These are phyloP conservation scores for Nannochloropsis gaditana DNA, from an alignment of 108 stramenopile genomes.

Conservation along the genomic window DNA sequence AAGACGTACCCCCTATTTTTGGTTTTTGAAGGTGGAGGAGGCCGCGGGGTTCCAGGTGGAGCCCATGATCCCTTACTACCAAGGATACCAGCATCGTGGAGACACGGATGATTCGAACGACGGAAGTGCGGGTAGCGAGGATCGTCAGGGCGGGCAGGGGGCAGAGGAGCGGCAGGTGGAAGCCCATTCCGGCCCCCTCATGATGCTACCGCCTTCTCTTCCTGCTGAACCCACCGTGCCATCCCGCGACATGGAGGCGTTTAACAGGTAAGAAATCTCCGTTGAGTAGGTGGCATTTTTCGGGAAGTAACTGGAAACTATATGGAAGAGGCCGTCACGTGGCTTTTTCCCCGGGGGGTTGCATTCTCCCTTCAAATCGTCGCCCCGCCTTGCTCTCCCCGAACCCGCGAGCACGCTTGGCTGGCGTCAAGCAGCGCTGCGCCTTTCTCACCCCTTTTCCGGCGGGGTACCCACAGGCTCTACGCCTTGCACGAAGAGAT, in stretches of 20 bases:
- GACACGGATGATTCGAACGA: neutral
- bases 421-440: no score
- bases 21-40: no score
- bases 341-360: no score
- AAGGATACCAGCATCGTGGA: neutral
- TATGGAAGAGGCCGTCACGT: no score
- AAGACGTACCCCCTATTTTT: no score
- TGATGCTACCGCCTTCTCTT: neutral
- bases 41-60: neutral
- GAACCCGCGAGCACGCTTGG: no score
- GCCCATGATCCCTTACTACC: neutral
- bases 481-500: slow-evolving; percentile 21
- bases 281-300: no score
- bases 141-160: no score
- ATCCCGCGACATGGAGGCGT: neutral
- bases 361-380: no score
- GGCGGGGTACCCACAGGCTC: neutral
- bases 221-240: neutral
- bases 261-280: neutral
- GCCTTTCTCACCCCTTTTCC: neutral
- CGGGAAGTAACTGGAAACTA: no score
- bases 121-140: neutral
- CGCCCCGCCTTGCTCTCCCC: no score
- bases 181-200: neutral
- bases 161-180: neutral